Base-by-base conservation (phyloP, 768 basidiomycete species). In the Boletus rubropictus region DNA sequence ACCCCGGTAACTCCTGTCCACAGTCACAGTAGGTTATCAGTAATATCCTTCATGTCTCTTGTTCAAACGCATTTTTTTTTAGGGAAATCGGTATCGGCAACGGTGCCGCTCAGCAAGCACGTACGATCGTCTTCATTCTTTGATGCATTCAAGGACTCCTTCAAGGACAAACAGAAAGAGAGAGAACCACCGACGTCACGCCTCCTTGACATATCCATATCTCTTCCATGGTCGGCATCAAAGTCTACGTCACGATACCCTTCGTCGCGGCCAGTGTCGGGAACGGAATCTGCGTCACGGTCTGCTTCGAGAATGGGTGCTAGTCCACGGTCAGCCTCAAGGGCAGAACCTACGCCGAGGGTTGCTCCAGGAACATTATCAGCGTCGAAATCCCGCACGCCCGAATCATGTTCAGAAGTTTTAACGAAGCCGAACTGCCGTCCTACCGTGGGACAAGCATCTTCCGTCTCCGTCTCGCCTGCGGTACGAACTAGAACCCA, bases 1-100 rank as follows among this genome's bases (percentile, higher is more conserved):
- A 32, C 55, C 47, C 62, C 60, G 45, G 59, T 63, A 17, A 52
- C 67, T 11, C 50, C 62, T 37, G 53, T 52, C 34, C 50, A 50
- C 7, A 41, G 61, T 15, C 77, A 81, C 56, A 71, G 78, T 80
- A 54, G 46, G 77, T 65, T 27, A 12, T 29, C 36, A 17, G 72
- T 70, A 18, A 21, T 32, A 6, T 24, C 18, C 3, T 2, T n/a
- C 34, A 9, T n/a, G 24, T 20, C 14, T 29, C 14, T n/a, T 21
- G 8, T 45, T 55, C 11, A 47, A 45, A 18, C 21, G 7, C 20
- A 14, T 37, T 29, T 25, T 37, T 29, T 25, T n/a, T 1, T 54
- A 74, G 72, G 59, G 48, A 71, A 69, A 61, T 56, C 64, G 0
- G 60, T 58, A 7, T 73, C 65, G 35, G 51, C 64, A 17, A 47